A percentile compares a stretch with the other conserved stretches of the same genome.
Evolutionary conservation across 78 protist species (phyloP).

Genomic region (Thecamonas trahens): DNA sequence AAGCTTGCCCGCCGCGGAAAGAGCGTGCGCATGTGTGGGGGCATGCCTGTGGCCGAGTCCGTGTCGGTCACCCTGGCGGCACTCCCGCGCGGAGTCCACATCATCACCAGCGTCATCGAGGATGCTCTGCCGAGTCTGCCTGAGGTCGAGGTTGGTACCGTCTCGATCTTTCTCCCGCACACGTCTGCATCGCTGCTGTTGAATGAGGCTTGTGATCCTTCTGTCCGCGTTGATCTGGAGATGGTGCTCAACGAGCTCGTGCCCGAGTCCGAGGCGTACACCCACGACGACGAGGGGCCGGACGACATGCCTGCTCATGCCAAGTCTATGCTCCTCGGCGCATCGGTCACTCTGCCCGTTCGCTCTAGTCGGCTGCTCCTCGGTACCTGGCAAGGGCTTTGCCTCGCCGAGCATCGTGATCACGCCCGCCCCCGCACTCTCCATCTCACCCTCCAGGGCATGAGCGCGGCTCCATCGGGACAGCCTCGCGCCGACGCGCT

Average conservation of each 20-base stretch:
- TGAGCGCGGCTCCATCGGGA: too few relatives aligned
- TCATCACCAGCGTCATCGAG: too few relatives aligned
- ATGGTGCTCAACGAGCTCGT: neutral
- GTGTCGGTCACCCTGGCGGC: too few relatives aligned
- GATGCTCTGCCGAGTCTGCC: neutral
- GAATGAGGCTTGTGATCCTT: neutral
- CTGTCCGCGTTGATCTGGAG: conserved; percentile 1
- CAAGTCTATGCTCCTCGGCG: conserved; percentile 9
- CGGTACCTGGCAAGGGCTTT: conserved; percentile 31
- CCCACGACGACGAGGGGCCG: conserved; percentile 4
- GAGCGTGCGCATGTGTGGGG: too few relatives aligned
- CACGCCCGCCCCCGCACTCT: neutral
- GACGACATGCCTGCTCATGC: conserved; percentile 33
- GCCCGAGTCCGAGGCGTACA: neutral
- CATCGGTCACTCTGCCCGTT: conserved; percentile 8
- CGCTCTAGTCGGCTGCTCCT: neutral
- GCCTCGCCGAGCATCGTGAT: conserved; percentile 1
- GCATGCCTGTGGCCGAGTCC: too few relatives aligned
- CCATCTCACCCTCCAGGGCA: conserved; percentile 1
- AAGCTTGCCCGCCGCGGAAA: too few relatives aligned
- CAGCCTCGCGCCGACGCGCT: too few relatives aligned
- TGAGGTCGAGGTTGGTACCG: neutral
- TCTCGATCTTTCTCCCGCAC: conserved; percentile 2
- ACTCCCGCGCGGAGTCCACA: too few relatives aligned
- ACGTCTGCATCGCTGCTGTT: conserved; percentile 10